Evolutionary conservation across 176 grass and related monocot species (phyloP).

Genomic region (Cenchrus fungigraminus): DNA sequence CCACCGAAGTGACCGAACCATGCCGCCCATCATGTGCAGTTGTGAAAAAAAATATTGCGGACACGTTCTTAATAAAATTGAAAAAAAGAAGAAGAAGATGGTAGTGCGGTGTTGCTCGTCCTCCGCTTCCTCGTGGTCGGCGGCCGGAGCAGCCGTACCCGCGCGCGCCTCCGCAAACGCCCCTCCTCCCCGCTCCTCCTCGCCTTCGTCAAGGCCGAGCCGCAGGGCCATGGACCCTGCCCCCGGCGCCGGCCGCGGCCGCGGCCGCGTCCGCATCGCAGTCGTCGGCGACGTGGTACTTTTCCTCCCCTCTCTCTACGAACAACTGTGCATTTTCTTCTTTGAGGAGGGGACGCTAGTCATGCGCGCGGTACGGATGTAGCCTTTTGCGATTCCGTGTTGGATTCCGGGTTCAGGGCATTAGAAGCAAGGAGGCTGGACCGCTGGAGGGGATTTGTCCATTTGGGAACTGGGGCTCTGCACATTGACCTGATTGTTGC

Average conservation of each 20-base stretch:
- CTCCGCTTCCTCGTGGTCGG: slow-evolving; percentile 31
- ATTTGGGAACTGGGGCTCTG: not conserved
- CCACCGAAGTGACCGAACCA: not conserved
- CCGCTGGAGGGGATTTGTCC: not conserved
- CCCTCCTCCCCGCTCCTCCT: slow-evolving; percentile 21
- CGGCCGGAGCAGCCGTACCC: slow-evolving; percentile 24
- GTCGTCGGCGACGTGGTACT: slow-evolving; percentile 90
- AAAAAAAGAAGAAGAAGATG: slow-evolving; percentile 1
- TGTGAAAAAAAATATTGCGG: not conserved
- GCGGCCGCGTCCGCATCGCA: slow-evolving; percentile 59
- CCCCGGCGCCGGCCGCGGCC: not conserved
- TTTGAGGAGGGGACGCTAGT: not conserved
- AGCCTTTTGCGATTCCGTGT: slow-evolving; percentile 1
- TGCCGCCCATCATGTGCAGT: not conserved
- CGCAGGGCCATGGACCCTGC: slow-evolving; percentile 35
- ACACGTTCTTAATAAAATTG: not conserved
- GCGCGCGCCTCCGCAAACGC: slow-evolving; percentile 18
- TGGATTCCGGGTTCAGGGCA: not conserved
- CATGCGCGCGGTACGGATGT: not conserved
- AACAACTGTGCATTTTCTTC: not conserved
- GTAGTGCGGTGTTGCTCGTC: slow-evolving; percentile 8
- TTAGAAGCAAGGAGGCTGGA: not conserved
- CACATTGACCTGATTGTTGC: slow-evolving; percentile 12
- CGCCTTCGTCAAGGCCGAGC: slow-evolving; percentile 17
- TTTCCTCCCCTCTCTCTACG: not conserved